Base-by-base conservation (phyloP, 2,329 filamentous ascomycete species). In the Macrophomina pseudophaseolina region DNA sequence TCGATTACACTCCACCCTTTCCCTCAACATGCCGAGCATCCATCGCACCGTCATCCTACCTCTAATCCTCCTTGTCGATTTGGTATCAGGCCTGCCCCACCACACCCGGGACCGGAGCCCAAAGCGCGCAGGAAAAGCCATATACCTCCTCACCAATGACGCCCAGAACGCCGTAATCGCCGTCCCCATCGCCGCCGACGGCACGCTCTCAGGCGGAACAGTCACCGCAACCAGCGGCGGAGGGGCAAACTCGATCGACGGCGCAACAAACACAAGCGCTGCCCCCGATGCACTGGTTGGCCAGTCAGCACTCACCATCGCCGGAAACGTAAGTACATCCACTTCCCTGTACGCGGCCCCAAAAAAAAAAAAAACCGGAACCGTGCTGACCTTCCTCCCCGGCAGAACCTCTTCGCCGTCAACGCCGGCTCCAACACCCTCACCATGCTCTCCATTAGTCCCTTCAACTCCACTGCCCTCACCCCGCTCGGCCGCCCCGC, bases 131-230 rank as follows among this genome's bases (percentile, higher is more conserved):
- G 73, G 70, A 33, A 84, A 84, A 71, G 86, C 85, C 0, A 71
- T 88, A 18, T 89, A 89, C 73, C 75, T 88, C 64, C 75, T 87
- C 46, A 86, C 83, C 42, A 90, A 89, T 70, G 80, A 84, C 2
- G 74, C 72, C 9, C 69, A 80, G 0, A 86, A 88, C 64, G 73
- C 79, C 0, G 79, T 88, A 1, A 78, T 87, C 1, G 82, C 85
- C 0, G 64, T 88, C 1, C 80, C 82, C 0, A 80, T 88, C 40
- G 76, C 73, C 0, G 53, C 69, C 0, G 76, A 86, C 65, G 86
- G 87, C 0, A 80, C 75, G 16, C 76, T 88, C 0, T 80, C 77
- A 0, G 73, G 74, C 3, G 83, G 81, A 0, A 76, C 75, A 1
- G 71, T 79, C 1, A 84, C 80, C 0, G 62, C 75, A 1, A 86